Percentiles rank a stretch among this genome's conserved stretches.
Conservation (phyloP, 306 rosid species). For the Boehmeria nivea region DNA sequence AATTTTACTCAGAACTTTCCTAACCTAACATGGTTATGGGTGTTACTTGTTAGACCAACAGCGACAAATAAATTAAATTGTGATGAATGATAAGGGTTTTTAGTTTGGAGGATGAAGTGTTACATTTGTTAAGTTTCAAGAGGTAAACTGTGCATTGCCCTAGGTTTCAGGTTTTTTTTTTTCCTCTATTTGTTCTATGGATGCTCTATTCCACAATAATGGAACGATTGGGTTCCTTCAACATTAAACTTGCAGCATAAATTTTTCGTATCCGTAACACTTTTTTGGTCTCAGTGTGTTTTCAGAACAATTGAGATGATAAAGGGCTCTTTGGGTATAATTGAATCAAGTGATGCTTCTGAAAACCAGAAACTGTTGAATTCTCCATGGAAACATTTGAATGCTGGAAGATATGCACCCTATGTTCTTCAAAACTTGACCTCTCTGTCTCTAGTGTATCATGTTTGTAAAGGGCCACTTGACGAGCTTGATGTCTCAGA, state of each 20-base stretch:
- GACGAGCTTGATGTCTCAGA: constrained; percentile 36
- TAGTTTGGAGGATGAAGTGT: background rate
- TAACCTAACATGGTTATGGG: too few relatives aligned
- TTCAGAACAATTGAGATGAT: constrained; percentile 68
- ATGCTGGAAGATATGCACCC: constrained; percentile 68
- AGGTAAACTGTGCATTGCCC: too few relatives aligned
- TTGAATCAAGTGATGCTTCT: constrained; percentile 39
- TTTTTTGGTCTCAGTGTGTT: constrained; percentile 47
- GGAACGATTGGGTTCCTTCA: background rate
- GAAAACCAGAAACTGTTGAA: constrained; percentile 36
- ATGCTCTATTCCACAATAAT: too few relatives aligned
- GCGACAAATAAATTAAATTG: too few relatives aligned
- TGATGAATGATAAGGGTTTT: too few relatives aligned
- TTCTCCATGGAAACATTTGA: constrained; percentile 37
- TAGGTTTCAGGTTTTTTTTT: background rate
- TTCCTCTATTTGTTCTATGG: too few relatives aligned
- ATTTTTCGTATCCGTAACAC: too few relatives aligned
- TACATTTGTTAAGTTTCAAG: too few relatives aligned
- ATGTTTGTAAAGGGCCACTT: constrained; percentile 44
- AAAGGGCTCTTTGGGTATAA: constrained; percentile 46
- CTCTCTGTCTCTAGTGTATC: constrained; percentile 64
- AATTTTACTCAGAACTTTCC: too few relatives aligned
- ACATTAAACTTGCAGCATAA: background rate
- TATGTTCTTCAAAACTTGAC: constrained; percentile 85
- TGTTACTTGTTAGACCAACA: too few relatives aligned